Evolutionary conservation across 768 basidiomycete genomes (phyloP), one percentile per base, ranked within the genome.

Genomic region (Paxillus involutus): DNA sequence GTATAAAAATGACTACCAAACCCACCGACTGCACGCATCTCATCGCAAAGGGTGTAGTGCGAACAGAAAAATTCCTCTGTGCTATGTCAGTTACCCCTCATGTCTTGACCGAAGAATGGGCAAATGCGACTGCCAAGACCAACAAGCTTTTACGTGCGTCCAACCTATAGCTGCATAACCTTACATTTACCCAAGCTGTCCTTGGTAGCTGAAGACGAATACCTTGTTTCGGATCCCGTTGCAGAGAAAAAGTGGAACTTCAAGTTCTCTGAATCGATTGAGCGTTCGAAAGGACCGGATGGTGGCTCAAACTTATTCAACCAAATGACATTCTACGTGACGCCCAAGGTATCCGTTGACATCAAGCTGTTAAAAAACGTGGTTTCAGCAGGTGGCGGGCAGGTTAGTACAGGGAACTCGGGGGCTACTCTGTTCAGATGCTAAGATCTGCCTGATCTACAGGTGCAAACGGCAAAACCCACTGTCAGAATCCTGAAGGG

Each of bases 1-100:
- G 92, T 0, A 85, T 81, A 8, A 84, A 80, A 58, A 73, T 85
- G 53, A 83, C 83, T 8, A 76, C 78, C 2, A 79, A 82, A 33
- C 76, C 87, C 0, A 63, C 68, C 1, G 84, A 91, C 50, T 91
- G 88, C 62, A 96, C 92, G 0, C 91, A 95, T 70, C 77, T 97
- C 12, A 69, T 96, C 44, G 81, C 83, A 10, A 80, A 79, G 33
- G 75, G 76, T 26, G 75, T 95, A 24, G 83, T 86, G 6, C 81
- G 94, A 5, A 96, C 94, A 1, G 89, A 94, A 64, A 97, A 96
- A 67, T 89, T 96, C 65, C 75, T 97, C 0, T 85, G 84, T 60
- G 91, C 90, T 0, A 73, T 96, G 59, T 77, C 88, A 0, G 70
- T 69, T 0, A 82, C 79, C 0, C 86, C 89, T 0, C 77, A 75